phyloP scores from a whole-genome alignment of 2,329 filamentous ascomycete genomes.

The Uncinocarpus reesii region DNA sequence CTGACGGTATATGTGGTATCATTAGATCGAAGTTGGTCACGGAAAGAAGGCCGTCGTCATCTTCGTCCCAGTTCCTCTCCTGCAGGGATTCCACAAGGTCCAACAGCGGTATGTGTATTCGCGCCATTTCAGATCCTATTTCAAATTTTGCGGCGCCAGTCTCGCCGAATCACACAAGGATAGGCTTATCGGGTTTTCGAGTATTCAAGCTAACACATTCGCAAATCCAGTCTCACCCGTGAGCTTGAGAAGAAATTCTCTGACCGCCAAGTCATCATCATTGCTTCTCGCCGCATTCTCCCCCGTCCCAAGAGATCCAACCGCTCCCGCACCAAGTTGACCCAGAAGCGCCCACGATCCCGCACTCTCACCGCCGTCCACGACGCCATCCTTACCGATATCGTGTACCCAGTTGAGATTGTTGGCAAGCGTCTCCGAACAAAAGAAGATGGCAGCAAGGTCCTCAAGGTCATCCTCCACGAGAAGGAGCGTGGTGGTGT shows the following conservation, averaged over 20 bases:
- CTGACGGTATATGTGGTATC: slow-evolving; percentile 29
- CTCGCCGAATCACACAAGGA: too few species aligned
- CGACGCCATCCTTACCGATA: slow-evolving; percentile 94
- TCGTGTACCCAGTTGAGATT: slow-evolving; percentile 99
- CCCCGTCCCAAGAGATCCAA: slow-evolving; percentile 97
- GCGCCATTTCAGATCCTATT: too few species aligned
- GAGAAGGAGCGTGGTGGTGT: slow-evolving; percentile 99
- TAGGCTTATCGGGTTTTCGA: background rate
- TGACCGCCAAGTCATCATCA: slow-evolving; percentile 98
- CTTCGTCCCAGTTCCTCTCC: slow-evolving; percentile 99
- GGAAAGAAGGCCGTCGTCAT: slow-evolving; percentile 99
- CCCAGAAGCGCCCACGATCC: slow-evolving; percentile 96
- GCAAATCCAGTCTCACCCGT: slow-evolving; percentile 68
- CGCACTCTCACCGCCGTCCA: slow-evolving; percentile 97
- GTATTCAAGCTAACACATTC: slow-evolving; percentile 2
- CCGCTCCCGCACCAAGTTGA: slow-evolving; percentile 91
- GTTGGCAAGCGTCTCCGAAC: slow-evolving; percentile 98
- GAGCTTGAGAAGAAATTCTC: slow-evolving; percentile 99
- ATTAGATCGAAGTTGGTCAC: slow-evolving; percentile 98
- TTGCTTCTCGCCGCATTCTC: slow-evolving; percentile 96
- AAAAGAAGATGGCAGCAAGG: slow-evolving; percentile 97
- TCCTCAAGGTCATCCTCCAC: slow-evolving; percentile 97
- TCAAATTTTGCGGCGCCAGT: background rate
- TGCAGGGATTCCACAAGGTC: slow-evolving; percentile 97
- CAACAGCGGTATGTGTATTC: slow-evolving; percentile 98